Base-by-base conservation (phyloP, 306 rosid species). In the Hippophae tibetana region DNA sequence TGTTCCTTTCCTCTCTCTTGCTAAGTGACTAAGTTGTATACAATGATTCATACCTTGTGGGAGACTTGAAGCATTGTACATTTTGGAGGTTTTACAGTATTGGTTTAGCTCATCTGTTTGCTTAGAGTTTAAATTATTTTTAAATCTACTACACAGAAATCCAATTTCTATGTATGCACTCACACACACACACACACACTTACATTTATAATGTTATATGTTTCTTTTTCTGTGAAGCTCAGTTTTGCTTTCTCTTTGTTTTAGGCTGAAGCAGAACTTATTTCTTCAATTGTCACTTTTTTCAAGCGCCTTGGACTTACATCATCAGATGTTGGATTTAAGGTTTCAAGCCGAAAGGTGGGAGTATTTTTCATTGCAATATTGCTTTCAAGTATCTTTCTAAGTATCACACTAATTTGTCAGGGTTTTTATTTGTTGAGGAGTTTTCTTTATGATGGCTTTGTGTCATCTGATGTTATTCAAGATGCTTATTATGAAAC, bases 341-440 rank as follows among this genome's bases (percentile, higher is more conserved):
- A 83, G 83, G 86, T 92, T 76, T 92, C 98, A 58, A 92, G 96
- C 69, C 81, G 98, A 70, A 92, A 92, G 98, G 98, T 92, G 74
- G 48, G 71, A 23, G 56, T 40, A 44, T 55, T 56, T 69, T 68
- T 52, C 38, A 66, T 50, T 55, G 6, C 8, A 40, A 46, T 26
- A 6, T 52, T 10, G 47, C 23, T 61, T 46, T 10, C 3, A 14
- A 31, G 38, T 11, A 18, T 48, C 38, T 46, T 65, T 42, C 41
- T 50, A 52, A 38, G 14, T 7, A 47, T 51, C 58, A 10, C 58
- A 58, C 55, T 47, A 54, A 46, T 44, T 62, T 75, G 53, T 49
- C 8, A 12, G 8, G n/a, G 6, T 49, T 13, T 11, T 31, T 31
- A 31, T 31, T 2, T 61, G 5, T 9, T 18, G 9, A 51, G 42